Percentiles rank a stretch among this genome's conserved stretches.
These are phyloP conservation scores for Phytophthora sp. DNA, from an alignment of 352 stramenopile genomes.

Conservation along the genomic window DNA sequence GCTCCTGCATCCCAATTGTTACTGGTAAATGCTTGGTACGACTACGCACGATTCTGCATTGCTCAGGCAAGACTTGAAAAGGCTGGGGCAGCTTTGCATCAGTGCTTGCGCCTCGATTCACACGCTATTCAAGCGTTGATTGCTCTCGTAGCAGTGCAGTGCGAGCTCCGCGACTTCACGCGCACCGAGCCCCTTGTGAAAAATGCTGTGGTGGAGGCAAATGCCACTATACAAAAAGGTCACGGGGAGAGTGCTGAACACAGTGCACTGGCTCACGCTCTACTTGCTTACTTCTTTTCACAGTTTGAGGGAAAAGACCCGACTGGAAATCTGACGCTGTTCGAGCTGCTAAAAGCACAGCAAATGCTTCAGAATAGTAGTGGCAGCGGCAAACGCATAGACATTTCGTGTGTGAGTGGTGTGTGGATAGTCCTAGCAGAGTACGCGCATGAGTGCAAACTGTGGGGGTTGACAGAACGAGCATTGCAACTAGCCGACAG, in stretches of 20 bases:
- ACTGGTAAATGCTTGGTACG: conserved; percentile 57
- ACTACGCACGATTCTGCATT: conserved; percentile 72
- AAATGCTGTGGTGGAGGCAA: conserved; percentile 40
- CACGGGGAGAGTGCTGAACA: conserved; percentile 13
- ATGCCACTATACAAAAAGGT: conserved; percentile 2
- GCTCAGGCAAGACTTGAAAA: conserved; percentile 54
- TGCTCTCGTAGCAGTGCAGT: conserved; percentile 62
- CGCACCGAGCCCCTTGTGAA: conserved; percentile 54
- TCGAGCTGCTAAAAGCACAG: conserved; percentile 73
- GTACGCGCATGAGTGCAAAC: conserved; percentile 48
- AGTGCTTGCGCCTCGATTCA: conserved; percentile 63
- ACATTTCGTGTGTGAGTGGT: conserved; percentile 42
- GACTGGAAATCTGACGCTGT: conserved; percentile 67
- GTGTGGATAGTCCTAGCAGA: conserved; percentile 71
- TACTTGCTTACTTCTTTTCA: conserved; percentile 68
- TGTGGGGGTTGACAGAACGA: conserved; percentile 43
- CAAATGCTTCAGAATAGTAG: conserved; percentile 35
- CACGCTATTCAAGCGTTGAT: conserved; percentile 49
- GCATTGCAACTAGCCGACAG: conserved; percentile 49
- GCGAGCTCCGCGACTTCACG: conserved; percentile 58
- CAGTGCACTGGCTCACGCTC: conserved; percentile 53
- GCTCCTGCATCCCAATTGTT: conserved; percentile 15
- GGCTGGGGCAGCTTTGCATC: conserved; percentile 55
- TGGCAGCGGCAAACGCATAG: conserved; percentile 11
- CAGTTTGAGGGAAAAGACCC: conserved; percentile 46